Evolutionary conservation across 768 basidiomycete species (phyloP).

Genomic region (Floccularia luteovirens): DNA sequence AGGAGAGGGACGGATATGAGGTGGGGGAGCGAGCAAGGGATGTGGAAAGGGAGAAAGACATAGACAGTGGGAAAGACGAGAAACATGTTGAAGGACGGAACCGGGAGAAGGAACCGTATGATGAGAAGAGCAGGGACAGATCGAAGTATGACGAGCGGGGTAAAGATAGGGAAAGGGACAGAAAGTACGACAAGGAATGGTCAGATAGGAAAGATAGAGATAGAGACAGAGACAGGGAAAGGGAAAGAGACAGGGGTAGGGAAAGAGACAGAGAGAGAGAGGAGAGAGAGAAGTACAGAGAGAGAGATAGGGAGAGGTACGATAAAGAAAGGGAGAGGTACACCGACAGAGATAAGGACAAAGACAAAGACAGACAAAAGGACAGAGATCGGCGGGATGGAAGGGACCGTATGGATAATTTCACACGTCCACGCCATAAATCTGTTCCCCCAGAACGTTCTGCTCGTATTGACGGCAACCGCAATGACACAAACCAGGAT

Average conservation of each 20-base stretch:
- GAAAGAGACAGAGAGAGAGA: constrained; percentile 4
- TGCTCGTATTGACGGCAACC: not conserved
- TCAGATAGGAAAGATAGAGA: constrained; percentile 8
- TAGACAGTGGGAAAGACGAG: constrained; percentile 3
- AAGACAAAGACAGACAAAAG: constrained; percentile 6
- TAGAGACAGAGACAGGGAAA: constrained; percentile 7
- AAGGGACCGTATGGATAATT: constrained; percentile 4
- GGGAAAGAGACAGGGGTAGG: constrained; percentile 10
- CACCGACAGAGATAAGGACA: constrained; percentile 4
- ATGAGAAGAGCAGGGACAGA: constrained; percentile 5
- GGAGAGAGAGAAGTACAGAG: constrained; percentile 3
- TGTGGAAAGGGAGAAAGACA: not conserved
- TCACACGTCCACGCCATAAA: not conserved
- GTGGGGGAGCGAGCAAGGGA: not conserved
- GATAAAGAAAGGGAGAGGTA: constrained; percentile 8
- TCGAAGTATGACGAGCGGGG: not conserved
- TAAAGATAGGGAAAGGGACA: not conserved
- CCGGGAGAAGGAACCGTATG: constrained; percentile 7
- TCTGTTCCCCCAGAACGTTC: not conserved
- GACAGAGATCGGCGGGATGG: constrained; percentile 2
- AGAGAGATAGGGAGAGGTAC: constrained; percentile 10
- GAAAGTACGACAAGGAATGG: not conserved
- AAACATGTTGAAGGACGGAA: constrained; percentile 7
- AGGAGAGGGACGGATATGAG: not conserved
- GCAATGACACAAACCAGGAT: not conserved